Conservation (phyloP, 2,329 filamentous ascomycete species). For the Aspergillus hortae region DNA sequence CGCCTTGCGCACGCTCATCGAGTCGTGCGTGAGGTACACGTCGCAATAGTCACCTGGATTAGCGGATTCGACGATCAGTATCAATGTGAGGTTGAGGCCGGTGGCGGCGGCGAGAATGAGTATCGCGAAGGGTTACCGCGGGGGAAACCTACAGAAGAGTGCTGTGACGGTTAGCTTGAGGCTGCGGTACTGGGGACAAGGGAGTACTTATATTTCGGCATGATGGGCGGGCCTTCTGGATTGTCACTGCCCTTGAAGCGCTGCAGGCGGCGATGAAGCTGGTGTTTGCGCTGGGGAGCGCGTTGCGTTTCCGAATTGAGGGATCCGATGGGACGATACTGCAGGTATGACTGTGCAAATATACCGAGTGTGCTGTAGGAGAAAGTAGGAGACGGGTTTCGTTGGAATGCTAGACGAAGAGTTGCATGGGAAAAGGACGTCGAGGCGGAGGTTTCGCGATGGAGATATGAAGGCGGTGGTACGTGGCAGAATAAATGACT, state of each 20-base stretch:
- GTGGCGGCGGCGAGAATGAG: background rate
- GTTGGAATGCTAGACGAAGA: constrained; percentile 2
- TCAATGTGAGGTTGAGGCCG: background rate
- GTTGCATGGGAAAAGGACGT: constrained; percentile 4
- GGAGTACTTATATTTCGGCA: constrained; percentile 77
- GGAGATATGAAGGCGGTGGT: constrained; percentile 7
- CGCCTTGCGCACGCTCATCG: constrained; percentile 98
- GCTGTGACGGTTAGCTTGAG: constrained; percentile 37
- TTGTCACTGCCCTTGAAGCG: constrained; percentile 5
- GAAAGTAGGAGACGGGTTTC: background rate
- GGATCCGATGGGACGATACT: background rate
- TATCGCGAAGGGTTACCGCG: constrained; percentile 1
- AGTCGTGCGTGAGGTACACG: constrained; percentile 99
- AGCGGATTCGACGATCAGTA: constrained; percentile 6
- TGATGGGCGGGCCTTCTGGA: constrained; percentile 48
- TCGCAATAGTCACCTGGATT: constrained; percentile 86
- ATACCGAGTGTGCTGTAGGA: background rate
- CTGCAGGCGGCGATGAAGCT: constrained; percentile 6
- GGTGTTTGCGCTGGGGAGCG: constrained; percentile 13
- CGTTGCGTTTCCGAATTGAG: constrained; percentile 15
- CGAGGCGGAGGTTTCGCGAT: constrained; percentile 11
- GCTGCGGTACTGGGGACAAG: constrained; percentile 1
- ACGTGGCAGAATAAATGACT: background rate
- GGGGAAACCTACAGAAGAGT: constrained; percentile 65
- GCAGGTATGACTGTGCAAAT: background rate